Evolutionary conservation across 2,329 filamentous ascomycete species (phyloP).

Genomic region (Chrysoporthe puriensis): DNA sequence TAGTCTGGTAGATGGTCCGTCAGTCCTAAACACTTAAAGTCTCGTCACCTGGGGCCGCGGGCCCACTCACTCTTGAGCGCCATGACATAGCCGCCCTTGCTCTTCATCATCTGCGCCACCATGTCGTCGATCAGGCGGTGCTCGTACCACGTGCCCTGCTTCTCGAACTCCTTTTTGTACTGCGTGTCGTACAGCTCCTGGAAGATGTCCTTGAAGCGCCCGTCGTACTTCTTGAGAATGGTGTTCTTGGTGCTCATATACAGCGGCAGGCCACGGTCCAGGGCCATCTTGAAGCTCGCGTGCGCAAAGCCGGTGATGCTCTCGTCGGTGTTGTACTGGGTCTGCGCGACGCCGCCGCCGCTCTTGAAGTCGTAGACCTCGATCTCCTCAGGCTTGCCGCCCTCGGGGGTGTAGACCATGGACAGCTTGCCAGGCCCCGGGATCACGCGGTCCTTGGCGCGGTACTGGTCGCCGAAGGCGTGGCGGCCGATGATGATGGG

Average conservation of each 20-base stretch:
- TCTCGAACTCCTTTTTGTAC: slow-evolving; percentile 89
- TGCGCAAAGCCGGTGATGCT: slow-evolving; percentile 95
- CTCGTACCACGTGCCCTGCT: slow-evolving; percentile 97
- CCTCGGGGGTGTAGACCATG: slow-evolving; percentile 89
- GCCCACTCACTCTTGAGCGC: slow-evolving; percentile 85
- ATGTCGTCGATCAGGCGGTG: slow-evolving; percentile 99
- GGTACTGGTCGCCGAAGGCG: slow-evolving; percentile 98
- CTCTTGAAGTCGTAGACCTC: slow-evolving; percentile 90
- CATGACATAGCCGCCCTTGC: slow-evolving; percentile 92
- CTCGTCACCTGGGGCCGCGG: neutral
- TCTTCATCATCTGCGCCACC: slow-evolving; percentile 99
- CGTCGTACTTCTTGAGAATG: slow-evolving; percentile 98
- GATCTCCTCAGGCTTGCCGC: slow-evolving; percentile 80
- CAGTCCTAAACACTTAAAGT: neutral
- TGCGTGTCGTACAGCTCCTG: slow-evolving; percentile 89
- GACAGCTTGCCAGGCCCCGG: slow-evolving; percentile 83
- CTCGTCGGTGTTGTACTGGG: slow-evolving; percentile 98
- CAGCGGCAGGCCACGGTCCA: slow-evolving; percentile 85
- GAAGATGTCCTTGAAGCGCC: slow-evolving; percentile 99
- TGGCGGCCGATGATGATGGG: slow-evolving; percentile 99
- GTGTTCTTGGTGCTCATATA: slow-evolving; percentile 99
- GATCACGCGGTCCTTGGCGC: slow-evolving; percentile 88
- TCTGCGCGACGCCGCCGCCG: slow-evolving; percentile 86
- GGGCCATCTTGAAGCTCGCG: slow-evolving; percentile 92
- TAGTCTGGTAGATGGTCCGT: slow-evolving; percentile 68